Evolutionary conservation across 2,329 filamentous ascomycete genomes (phyloP), one percentile per base, ranked within the genome.

Genomic region (Triangularia setosa): DNA sequence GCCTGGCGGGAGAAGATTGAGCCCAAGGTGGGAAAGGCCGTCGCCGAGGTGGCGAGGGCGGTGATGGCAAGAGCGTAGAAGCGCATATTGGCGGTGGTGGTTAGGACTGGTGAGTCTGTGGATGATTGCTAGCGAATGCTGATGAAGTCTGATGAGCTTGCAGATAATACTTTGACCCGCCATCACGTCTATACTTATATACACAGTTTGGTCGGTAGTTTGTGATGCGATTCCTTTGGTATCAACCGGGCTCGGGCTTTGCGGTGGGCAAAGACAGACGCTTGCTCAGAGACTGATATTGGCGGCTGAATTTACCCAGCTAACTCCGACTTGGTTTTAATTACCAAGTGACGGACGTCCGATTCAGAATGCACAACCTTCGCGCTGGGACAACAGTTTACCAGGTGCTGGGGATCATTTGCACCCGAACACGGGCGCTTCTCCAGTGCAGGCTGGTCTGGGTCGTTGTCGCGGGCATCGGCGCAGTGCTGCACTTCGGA

Each of bases 291-390:
- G 11, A 25, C 62, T 62, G 67, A 63, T 55, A 69, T 69, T 69
- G 63, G 55, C 30, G 64, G 14, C 48, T 65, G 66, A 66, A 69
- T 71, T 70, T 69, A 71, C 68, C 69, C 70, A 70, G 67, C 62
- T 33, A 64, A 63, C 63, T 66, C 69, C 68, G 68, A 62, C 66
- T 59, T 63, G 61, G 33, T 56, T n/a, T 66, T 68, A 68, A 70
- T 69, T 65, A 65, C 64, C 57, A 54, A 62, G 30, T 61, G 52
- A 69, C 69, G 69, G 69, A 71, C 64, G 65, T 70, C 69, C 69
- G 68, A 59, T 59, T 35, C 27, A 33, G 53, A 59, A 58, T 33
- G 24, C 54, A 18, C 18, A 30, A 66, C 11, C 28, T 61, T 58
- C 58, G 52, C 33, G 33, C 56, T 62, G 55, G 59, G 57, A 55